Evolutionary conservation across 345 rosid genomes (phyloP), one percentile per base, ranked within the genome.

Genomic region (Fremontodendron californicum): DNA sequence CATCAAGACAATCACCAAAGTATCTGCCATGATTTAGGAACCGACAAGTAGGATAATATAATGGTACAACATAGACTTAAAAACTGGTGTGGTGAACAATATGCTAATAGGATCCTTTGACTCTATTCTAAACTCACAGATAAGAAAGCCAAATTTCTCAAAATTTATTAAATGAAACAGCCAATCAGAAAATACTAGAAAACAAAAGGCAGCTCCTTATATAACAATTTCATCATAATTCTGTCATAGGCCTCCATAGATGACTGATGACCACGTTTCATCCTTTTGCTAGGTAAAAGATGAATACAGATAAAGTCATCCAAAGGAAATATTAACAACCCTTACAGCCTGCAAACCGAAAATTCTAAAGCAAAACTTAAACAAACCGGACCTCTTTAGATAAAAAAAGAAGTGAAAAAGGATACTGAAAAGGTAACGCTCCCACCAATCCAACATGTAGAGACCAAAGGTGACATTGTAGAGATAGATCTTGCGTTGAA

Each of bases 381-480:
- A 61, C 45, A 83, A 42, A 80, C 61, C 9, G 68, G 58, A 68
- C 66, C 51, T 29, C n/a, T 72, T 13, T 23, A 80, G 67, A 71
- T 16, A 18, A 27, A 12, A 12, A 70, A 23, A 70, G 40, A 64
- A 73, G 43, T 13, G 57, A 78, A 66, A 73, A 68, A 87, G 96
- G 98, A 94, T 93, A 93, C 98, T 94, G 92, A 94, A 91, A 75
- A 94, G 92, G 76, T 78, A 93, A 40, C 98, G 95, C 85, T 94
- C 97, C 98, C 97, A 94, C 98, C 97, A 94, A 80, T 94, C 98
- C 89, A 94, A 84, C 98, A 94, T 94, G 86, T 78, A 93, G 64
- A 94, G 97, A 68, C 98, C 98, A 35, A 94, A 94, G 12, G 97
- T 94, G 77, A 93, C 98, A 86, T 93, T 93, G 84, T 94, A 94